Conservation (phyloP, 495 filamentous ascomycete genomes). For the Aspergillus baeticus region DNA sequence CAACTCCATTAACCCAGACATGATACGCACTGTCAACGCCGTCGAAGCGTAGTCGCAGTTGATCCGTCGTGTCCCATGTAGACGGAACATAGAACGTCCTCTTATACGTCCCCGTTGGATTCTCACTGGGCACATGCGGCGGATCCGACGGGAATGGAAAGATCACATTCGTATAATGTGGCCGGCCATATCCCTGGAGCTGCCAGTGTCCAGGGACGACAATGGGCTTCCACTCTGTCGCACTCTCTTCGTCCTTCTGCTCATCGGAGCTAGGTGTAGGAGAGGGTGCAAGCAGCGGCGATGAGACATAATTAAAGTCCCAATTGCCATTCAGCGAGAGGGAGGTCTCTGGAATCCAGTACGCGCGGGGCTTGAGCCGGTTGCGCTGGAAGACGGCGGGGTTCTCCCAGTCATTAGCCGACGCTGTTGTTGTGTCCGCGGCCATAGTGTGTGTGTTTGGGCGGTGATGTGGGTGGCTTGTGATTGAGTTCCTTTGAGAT, state of each 20-base stretch:
- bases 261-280: slow-evolving; percentile 30
- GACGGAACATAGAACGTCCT: slow-evolving; percentile 50
- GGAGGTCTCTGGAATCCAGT: slow-evolving; percentile 54
- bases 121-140: slow-evolving; percentile 56
- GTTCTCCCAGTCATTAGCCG: slow-evolving; percentile 18
- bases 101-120: slow-evolving; percentile 63
- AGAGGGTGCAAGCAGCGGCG: slow-evolving; percentile 40
- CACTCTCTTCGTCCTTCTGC: slow-evolving; percentile 12
- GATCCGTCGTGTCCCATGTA: slow-evolving; percentile 35
- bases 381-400: slow-evolving; percentile 58
- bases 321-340: slow-evolving; percentile 57
- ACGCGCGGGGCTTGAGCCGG: slow-evolving; percentile 58
- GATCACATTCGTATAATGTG: slow-evolving; percentile 64
- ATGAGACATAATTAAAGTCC: slow-evolving; percentile 56
- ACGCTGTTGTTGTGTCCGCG: neutral
- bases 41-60: slow-evolving; percentile 62
- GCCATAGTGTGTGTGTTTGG: neutral
- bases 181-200: slow-evolving; percentile 61
- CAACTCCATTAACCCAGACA: slow-evolving; percentile 58
- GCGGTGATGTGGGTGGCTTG: neutral
- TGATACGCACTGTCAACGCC: slow-evolving; percentile 68
- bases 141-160: slow-evolving; percentile 63
- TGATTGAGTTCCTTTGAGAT: neutral
- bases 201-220: slow-evolving; percentile 71
- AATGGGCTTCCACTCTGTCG: slow-evolving; percentile 49